A percentile compares a stretch with the other conserved stretches of the same genome.
Conservation (phyloP, 1,284 basidiomycete genomes). For the Sphagnurus paluster region DNA sequence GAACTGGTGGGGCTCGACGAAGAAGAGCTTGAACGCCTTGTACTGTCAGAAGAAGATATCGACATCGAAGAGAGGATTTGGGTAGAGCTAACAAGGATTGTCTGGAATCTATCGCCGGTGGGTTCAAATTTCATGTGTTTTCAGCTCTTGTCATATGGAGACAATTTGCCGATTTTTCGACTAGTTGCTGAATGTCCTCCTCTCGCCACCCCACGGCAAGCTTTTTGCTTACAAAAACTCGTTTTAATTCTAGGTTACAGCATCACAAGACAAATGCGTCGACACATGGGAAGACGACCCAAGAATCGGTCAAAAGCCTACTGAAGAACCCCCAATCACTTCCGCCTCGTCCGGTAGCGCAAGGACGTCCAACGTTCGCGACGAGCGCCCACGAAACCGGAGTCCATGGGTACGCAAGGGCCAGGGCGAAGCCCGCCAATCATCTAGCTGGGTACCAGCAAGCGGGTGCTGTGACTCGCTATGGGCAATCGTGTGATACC, state of each 20-base stretch:
- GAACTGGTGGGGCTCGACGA: conserved; percentile 87
- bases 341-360: too few relatives aligned
- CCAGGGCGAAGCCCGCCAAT: too few relatives aligned
- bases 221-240: conserved; percentile 21
- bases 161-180: neutral
- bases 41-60: conserved; percentile 85
- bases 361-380: too few relatives aligned
- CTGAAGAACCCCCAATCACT: conserved; percentile 79
- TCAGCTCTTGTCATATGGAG: conserved; percentile 14
- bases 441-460: too few relatives aligned
- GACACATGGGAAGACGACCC: conserved; percentile 71
- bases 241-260: conserved; percentile 33
- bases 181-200: conserved; percentile 59
- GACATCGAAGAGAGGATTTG: conserved; percentile 92
- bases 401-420: too few relatives aligned
- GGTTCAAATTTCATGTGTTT: conserved; percentile 28
- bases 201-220: conserved; percentile 35
- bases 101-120: conserved; percentile 85
- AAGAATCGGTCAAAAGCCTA: conserved; percentile 78
- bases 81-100: conserved; percentile 97
- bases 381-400: too few relatives aligned
- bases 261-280: conserved; percentile 71
- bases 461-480: too few relatives aligned
- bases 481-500: too few relatives aligned
- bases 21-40: conserved; percentile 86